Evolutionary conservation across 1,284 basidiomycete species (phyloP).

Genomic region (Heterobasidion occidentale): DNA sequence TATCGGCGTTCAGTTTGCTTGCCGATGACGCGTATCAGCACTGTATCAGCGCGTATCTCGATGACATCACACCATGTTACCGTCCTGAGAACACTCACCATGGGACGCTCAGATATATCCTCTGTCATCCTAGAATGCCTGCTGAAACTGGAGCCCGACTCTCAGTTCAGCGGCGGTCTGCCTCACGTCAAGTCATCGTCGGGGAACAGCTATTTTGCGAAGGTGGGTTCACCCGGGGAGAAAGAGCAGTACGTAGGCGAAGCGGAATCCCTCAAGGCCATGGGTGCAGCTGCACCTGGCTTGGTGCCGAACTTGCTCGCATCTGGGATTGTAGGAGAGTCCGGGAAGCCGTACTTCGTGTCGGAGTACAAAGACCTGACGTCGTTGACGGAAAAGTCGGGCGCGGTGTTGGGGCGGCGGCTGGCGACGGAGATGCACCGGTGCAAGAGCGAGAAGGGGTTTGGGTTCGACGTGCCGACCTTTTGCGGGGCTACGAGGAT

Average conservation of each 20-base stretch:
- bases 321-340: slow-evolving; percentile 32
- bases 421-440: slow-evolving; percentile 58
- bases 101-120: slow-evolving; percentile 4
- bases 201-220: slow-evolving; percentile 53
- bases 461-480: slow-evolving; percentile 73
- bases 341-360: slow-evolving; percentile 53
- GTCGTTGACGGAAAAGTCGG: slow-evolving; percentile 38
- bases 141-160: slow-evolving; percentile 37
- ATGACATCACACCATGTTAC: neutral
- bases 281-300: slow-evolving; percentile 55
- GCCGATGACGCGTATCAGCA: neutral
- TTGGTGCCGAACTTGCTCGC: slow-evolving; percentile 59
- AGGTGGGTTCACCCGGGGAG: slow-evolving; percentile 43
- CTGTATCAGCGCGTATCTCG: neutral
- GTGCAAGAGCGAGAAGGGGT: slow-evolving; percentile 46
- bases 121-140: slow-evolving; percentile 34
- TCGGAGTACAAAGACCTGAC: slow-evolving; percentile 65
- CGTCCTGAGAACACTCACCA: neutral
- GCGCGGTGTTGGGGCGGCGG: slow-evolving; percentile 50
- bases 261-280: slow-evolving; percentile 61
- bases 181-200: slow-evolving; percentile 49
- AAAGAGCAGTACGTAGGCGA: slow-evolving; percentile 66
- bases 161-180: slow-evolving; percentile 36
- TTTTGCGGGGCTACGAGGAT: slow-evolving; percentile 76
- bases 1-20: neutral